A percentile compares a stretch with the other conserved stretches of the same genome.
Conservation (phyloP, 108 stramenopile species). For the Skeletonema tropicum region DNA sequence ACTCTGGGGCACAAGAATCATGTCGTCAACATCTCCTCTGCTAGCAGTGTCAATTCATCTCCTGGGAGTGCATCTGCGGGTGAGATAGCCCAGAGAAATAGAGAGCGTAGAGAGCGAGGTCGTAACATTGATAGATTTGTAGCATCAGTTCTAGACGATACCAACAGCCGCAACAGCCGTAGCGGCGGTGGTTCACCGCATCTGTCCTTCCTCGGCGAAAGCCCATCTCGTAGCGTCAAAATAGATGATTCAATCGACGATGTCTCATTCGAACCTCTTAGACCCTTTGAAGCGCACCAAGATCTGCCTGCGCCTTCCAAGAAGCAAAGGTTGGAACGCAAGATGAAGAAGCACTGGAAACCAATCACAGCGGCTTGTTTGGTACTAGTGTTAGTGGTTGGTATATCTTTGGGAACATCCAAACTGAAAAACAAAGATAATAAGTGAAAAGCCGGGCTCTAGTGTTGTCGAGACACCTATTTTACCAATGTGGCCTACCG, state of each 20-base stretch:
- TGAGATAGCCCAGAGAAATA: neutral
- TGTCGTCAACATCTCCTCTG: constrained; percentile 8
- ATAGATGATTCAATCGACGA: constrained; percentile 27
- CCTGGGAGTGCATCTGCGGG: neutral
- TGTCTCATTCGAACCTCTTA: constrained; percentile 38
- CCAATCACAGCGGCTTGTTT: constrained; percentile 24
- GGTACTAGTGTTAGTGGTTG: constrained; percentile 18
- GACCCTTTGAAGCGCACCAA: constrained; percentile 32
- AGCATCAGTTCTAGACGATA: constrained; percentile 35
- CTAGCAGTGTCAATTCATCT: constrained; percentile 23
- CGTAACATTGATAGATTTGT: constrained; percentile 48
- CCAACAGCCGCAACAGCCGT: constrained; percentile 8
- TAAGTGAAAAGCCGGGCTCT: neutral
- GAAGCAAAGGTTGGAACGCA: neutral
- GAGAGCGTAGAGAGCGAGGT: constrained; percentile 17
- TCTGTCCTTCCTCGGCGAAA: constrained; percentile 8
- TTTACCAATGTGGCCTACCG: neutral
- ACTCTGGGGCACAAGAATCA: constrained; percentile 7
- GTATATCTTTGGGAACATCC: constrained; percentile 32
- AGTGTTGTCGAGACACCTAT: constrained; percentile 19
- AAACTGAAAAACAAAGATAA: constrained; percentile 10
- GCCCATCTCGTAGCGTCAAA: neutral
- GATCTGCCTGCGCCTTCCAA: neutral
- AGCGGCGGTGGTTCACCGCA: constrained; percentile 7
- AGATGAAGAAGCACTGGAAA: constrained; percentile 30